Conservation (phyloP, 1,284 basidiomycete species). For the Schizophyllum commune region DNA sequence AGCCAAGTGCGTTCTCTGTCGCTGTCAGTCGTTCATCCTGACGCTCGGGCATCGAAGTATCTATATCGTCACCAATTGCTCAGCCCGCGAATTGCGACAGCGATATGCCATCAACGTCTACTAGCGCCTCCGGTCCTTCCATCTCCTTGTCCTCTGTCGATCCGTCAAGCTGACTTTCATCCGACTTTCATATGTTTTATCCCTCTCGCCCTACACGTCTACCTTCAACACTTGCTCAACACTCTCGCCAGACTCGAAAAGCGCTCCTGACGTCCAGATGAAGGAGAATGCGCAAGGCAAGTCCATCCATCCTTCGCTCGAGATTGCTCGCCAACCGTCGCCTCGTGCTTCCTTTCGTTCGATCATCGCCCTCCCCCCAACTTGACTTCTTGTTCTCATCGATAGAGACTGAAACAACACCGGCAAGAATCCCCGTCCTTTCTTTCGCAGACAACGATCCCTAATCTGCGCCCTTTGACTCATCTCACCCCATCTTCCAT, state of each 20-base stretch:
- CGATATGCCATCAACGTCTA: neutral
- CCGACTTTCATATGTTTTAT: neutral
- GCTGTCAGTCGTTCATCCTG: neutral
- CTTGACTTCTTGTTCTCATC: conserved; percentile 1
- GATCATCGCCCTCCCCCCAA: conserved; percentile 8
- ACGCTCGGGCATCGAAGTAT: no score
- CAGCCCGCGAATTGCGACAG: conserved; percentile 6
- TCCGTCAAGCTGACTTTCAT: neutral
- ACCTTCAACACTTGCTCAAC: neutral
- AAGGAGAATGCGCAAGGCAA: neutral
- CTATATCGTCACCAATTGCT: no score
- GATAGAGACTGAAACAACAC: neutral
- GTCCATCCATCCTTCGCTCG: neutral
- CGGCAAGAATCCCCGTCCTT: neutral
- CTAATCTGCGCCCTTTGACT: neutral
- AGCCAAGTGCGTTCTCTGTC: neutral
- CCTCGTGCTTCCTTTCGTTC: neutral
- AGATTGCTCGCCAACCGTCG: neutral
- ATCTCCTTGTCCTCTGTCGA: neutral
- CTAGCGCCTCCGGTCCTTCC: neutral
- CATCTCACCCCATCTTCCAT: neutral
- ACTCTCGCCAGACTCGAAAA: neutral
- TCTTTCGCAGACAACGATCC: neutral
- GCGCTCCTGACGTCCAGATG: neutral
- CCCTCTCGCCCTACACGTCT: neutral